Evolutionary conservation across 139 green algal species (phyloP).

Genomic region (Gonium pectorale): DNA sequence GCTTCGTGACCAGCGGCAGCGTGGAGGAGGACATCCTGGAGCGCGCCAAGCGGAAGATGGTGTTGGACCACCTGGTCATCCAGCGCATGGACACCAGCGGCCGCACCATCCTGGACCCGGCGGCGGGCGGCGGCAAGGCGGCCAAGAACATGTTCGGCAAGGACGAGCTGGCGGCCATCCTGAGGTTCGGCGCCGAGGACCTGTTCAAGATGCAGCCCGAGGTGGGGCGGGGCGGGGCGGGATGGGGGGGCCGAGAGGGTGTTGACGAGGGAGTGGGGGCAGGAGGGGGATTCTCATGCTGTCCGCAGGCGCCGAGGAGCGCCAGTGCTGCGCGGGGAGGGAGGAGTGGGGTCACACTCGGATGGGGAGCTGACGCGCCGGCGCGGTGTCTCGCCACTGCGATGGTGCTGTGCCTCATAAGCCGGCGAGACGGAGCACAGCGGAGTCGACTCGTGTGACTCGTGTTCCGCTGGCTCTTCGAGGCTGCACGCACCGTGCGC

Average conservation of each 20-base stretch:
- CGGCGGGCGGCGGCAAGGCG: not conserved
- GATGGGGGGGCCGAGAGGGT: too few species aligned
- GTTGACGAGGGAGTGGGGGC: not conserved
- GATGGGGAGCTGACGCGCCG: too few species aligned
- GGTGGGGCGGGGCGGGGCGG: conserved; percentile 12
- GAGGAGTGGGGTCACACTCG: too few species aligned
- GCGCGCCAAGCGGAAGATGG: conserved; percentile 96
- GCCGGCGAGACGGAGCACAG: too few species aligned
- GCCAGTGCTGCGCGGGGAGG: too few species aligned
- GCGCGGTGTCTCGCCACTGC: too few species aligned
- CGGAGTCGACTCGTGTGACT: too few species aligned
- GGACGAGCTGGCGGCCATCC: conserved; percentile 95
- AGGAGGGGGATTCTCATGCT: not conserved
- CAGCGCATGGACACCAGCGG: conserved; percentile 93
- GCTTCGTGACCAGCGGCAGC: conserved; percentile 87
- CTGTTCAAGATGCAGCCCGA: conserved; percentile 85
- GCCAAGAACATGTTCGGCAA: conserved; percentile 90
- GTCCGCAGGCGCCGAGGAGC: too few species aligned
- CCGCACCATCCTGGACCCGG: conserved; percentile 81
- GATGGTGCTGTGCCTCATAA: too few species aligned
- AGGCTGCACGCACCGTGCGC: not conserved
- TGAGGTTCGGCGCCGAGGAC: conserved; percentile 95
- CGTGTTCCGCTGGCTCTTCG: too few species aligned
- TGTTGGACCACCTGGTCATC: conserved; percentile 97
- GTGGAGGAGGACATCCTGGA: conserved; percentile 97